Evolutionary conservation across 495 filamentous ascomycete genomes (phyloP), one percentile per base, ranked within the genome.

Genomic region (Sporormia fimetaria): DNA sequence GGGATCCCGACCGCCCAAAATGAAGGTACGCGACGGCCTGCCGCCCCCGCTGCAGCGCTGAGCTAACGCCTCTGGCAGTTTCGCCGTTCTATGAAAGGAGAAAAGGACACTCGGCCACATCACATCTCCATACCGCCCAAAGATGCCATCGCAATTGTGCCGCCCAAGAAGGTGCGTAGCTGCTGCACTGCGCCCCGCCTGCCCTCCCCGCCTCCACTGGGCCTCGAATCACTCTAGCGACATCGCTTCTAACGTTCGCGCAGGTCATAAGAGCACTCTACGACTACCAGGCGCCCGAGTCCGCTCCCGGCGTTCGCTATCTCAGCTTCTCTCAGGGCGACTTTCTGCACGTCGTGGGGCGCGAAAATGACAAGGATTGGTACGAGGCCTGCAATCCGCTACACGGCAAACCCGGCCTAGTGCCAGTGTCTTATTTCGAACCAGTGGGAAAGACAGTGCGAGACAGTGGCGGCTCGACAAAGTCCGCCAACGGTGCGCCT

Each of bases 351-450:
- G 92, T 98, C 40, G 87, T 96, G 61, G 87, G 84, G 56, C 81
- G 88, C 55, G 90, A 96, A 66, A 78, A 95, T 68, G 87, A 96
- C 58, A 61, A 62, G 14, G 83, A 93, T 60, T 98, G 90, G 90
- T 98, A 96, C 69, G 90, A 96, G 67, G 90, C 90, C 12, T 96
- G 87, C 67, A 98, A 98, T 63, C 90, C 90, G 42, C 74, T 93
- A 51, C 83, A 86, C 54, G 78, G 76, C 63, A 83, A 85, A 27
- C 79, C 85, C 46, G 90, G 90, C 47, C 71, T 98, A 40, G 90
- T 98, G 29, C 90, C 90, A 6, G 90, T 94, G 24, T 69, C 79
- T 18, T 94, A 81, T 67, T 98, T 98, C 63, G 85, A 95, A 60
- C 68, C 80, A 9, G 74, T 98, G 29, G 85, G 83, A 42, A 90